Base-by-base conservation (phyloP, 805 yeast species). In the Groenewaldozyma tartarivorans region DNA sequence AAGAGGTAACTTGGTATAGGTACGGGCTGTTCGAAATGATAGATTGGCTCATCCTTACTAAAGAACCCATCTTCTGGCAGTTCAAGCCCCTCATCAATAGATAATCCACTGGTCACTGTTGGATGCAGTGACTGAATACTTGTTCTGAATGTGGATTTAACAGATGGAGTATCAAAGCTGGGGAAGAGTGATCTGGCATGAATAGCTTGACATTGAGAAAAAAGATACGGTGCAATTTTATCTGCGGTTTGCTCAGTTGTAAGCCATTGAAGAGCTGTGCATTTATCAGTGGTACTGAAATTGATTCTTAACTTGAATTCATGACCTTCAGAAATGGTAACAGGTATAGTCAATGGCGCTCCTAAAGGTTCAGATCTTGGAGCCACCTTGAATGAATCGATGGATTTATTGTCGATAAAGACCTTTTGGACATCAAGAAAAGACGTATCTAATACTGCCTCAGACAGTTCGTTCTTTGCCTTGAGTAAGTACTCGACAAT, bases 161-260 rank as follows among this genome's bases (percentile, higher is more conserved):
- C 71, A 0, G 90, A 71, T 1, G 96, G 95, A 0, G 96, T 86
- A 60, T 87, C 96, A 56, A 87, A 87, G 53, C 86, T 82, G 5
- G 96, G 96, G 64, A 82, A 79, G 54, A 86, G 68, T 13, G 90
- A 74, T 54, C 96, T 72, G 4, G 95, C 92, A 55, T 87, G 95
- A 48, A 83, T 86, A 29, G 95, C 87, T 64, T 87, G 94, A 56
- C 94, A 75, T 62, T 87, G 96, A 7, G 95, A 84, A 59, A 86
- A 87, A 43, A 87, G 68, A 58, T 75, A 81, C 1, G 85, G 86
- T 20, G 68, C 67, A 33, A 71, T 72, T 46, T 77, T 74, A 15
- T 88, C 94, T 36, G 77, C 77, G 5, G 94, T 81, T 51, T 79
- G 82, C 40, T 69, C 75, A 27, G 79, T 76, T n/a, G 73, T 74